These are phyloP conservation scores for Fistulifera solaris DNA, from an alignment of 108 stramenopile genomes.

Conservation along the genomic window DNA sequence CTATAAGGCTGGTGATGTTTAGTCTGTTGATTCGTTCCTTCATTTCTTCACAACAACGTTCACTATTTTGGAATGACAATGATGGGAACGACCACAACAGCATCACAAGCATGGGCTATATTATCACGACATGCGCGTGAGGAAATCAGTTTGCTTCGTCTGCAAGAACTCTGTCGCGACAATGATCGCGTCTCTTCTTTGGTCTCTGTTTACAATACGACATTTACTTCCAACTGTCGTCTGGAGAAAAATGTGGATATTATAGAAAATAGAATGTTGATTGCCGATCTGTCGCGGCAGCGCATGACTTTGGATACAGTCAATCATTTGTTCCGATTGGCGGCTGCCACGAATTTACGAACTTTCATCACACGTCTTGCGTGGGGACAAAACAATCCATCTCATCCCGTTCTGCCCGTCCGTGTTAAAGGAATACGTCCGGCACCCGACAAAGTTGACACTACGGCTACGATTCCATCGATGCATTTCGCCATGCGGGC, in stretches of 20 bases:
- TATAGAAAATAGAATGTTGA: constrained; percentile 21
- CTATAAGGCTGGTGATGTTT: too few species aligned
- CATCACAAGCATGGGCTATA: constrained; percentile 66
- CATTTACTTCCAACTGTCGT: not conserved
- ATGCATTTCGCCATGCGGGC: constrained; percentile 73
- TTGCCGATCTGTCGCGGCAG: constrained; percentile 72
- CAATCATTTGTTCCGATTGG: constrained; percentile 57
- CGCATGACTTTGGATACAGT: constrained; percentile 73
- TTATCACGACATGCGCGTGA: constrained; percentile 59
- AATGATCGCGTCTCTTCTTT: constrained; percentile 51
- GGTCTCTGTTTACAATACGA: constrained; percentile 46
- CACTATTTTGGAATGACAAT: too few species aligned
- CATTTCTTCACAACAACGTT: too few species aligned
- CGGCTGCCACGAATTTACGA: constrained; percentile 24
- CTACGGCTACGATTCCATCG: constrained; percentile 24
- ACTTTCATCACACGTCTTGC: constrained; percentile 55
- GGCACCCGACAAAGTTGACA: not conserved
- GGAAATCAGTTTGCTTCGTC: constrained; percentile 48
- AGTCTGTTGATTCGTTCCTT: too few species aligned
- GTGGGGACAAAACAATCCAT: constrained; percentile 60
- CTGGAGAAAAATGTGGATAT: not conserved
- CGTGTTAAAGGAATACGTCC: not conserved
- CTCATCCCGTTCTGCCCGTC: too few species aligned
- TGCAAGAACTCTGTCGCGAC: constrained; percentile 59
- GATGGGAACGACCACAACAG: constrained; percentile 2